A percentile compares a stretch with the other conserved stretches of the same genome.
These are phyloP conservation scores for Candida dubliniensis DNA, from an alignment of 1,139 yeast genomes.

Conservation along the genomic window DNA sequence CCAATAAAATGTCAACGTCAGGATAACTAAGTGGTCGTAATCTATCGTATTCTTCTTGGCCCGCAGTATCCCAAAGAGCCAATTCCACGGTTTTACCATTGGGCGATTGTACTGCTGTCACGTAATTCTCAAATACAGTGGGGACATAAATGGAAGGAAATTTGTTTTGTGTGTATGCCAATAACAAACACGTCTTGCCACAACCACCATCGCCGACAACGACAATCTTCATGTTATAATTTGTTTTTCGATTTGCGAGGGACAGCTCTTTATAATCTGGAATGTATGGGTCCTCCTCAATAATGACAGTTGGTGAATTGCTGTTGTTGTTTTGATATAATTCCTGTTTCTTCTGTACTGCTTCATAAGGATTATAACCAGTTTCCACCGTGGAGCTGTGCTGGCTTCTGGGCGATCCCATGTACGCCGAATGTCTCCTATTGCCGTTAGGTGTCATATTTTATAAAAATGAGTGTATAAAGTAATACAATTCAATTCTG, in stretches of 20 bases:
- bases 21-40: slow-evolving; percentile 82
- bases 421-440: slow-evolving; percentile 9
- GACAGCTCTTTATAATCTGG: slow-evolving; percentile 38
- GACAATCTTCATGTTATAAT: slow-evolving; percentile 61
- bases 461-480: slow-evolving; percentile 2
- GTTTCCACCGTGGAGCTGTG: slow-evolving; percentile 3
- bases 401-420: slow-evolving; percentile 9
- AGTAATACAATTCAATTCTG: no score
- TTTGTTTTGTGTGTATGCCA: slow-evolving; percentile 76
- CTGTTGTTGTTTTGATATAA: slow-evolving; percentile 13
- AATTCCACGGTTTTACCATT: slow-evolving; percentile 56
- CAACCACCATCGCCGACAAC: slow-evolving; percentile 96
- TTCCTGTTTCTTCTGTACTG: slow-evolving; percentile 21
- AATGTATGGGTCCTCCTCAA: slow-evolving; percentile 40
- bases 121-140: slow-evolving; percentile 83
- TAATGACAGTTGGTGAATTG: slow-evolving; percentile 29
- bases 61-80: slow-evolving; percentile 93
- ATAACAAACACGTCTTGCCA: slow-evolving; percentile 85
- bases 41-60: slow-evolving; percentile 89
- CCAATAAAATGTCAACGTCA: slow-evolving; percentile 70
- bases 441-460: slow-evolving; percentile 5
- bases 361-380: slow-evolving; percentile 29
- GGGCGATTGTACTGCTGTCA: slow-evolving; percentile 61
- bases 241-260: slow-evolving; percentile 32
- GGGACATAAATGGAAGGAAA: slow-evolving; percentile 85